Base-by-base conservation (phyloP, 2,329 filamentous ascomycete species). In the Trichoderma koningii region DNA sequence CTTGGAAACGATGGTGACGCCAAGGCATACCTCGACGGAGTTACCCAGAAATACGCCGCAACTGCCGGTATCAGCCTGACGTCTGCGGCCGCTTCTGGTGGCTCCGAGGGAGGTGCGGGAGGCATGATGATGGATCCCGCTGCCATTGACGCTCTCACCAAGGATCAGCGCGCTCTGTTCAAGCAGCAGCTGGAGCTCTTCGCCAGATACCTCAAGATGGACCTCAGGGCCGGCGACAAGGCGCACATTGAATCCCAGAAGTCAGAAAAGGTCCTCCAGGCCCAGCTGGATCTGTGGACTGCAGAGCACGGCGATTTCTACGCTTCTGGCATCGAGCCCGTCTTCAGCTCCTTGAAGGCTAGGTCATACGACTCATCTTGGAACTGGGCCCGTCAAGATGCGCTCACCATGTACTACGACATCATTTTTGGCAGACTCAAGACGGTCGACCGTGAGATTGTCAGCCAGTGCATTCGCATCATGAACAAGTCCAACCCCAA, bases 91-190 rank as follows among this genome's bases (percentile, higher is more conserved):
- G 86, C 89, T 59, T 89, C 89, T 67, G 92, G 92, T 69, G 86
- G 85, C 67, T 90, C 87, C 63, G 90, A 85, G 67, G 89, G 86
- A 67, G 86, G 83, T 65, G 86, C 83, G 63, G 90, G 86, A 69
- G 94, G 93, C 75, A 98, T 99, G 95, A 97, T 99, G 92, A 98
- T 99, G 93, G 95, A 99, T 73, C 95, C 95, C 9, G 95, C 94
- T 45, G 95, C 95, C 61, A 89, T 99, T 69, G 95, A 99, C 76
- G 95, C 95, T 15, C 84, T 99, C 62, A 99, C 95, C 73, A 98
- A 98, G 78, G 95, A 98, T 74, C 95, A 99, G 79, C 88, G 90
- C 69, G 90, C 92, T 28, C 84, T 99, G 1, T 98, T 98, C 88
- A 98, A 98, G 85, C 94, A 99, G 76, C 95, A 99, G 77, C 86